Evolutionary conservation across 352 stramenopile species (phyloP), one percentile per base, ranked within the genome.

Genomic region (Globisporangium megalacanthum): DNA sequence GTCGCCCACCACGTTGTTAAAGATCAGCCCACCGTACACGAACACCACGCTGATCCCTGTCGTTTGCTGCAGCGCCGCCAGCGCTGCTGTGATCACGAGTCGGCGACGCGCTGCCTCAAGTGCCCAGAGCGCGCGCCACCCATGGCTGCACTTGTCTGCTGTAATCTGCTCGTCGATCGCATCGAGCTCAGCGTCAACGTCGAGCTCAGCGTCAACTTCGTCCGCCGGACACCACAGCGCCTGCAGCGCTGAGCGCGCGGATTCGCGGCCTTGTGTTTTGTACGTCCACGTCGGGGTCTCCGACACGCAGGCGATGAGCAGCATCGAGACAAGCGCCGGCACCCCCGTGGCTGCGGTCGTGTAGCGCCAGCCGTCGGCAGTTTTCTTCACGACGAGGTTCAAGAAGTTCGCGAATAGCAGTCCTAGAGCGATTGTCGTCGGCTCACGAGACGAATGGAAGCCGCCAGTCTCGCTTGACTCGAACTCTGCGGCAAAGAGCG

Each of bases 231-330:
- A 65, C 3, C n/a, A n/a, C n/a, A 85, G 45, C 3, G 54, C 51
- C 46, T 75, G 61, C 8, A 88, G 57, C 6, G 55, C 58, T 5
- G 20, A 33, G 20, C 64, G 48, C 0, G 73, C 75, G 4, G 57
- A 68, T 0, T 74, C 58, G 11, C 62, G 57, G 6, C 73, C 69
- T n/a, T 73, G 71, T 29, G 71, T 48, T 55, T 76, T 61, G 63
- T 79, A 82, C 14, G 75, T 25, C 71, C 71, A 88, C 7, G 72
- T 71, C 10, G 78, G 75, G 37, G 59, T 76, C 53, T 86, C 78
- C 3, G 73, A 73, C 10, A 88, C 63, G 14, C 54, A 77, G 51
- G 70, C 75, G 49, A 84, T 75, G 22, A 62, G 64, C 29, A 72
- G 42, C 61, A 79, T 66, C 3, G 86, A 74, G 31, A 82, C 54